These are phyloP conservation scores for Neurospora terricola DNA, from an alignment of 495 filamentous ascomycete species.

Conservation along the genomic window DNA sequence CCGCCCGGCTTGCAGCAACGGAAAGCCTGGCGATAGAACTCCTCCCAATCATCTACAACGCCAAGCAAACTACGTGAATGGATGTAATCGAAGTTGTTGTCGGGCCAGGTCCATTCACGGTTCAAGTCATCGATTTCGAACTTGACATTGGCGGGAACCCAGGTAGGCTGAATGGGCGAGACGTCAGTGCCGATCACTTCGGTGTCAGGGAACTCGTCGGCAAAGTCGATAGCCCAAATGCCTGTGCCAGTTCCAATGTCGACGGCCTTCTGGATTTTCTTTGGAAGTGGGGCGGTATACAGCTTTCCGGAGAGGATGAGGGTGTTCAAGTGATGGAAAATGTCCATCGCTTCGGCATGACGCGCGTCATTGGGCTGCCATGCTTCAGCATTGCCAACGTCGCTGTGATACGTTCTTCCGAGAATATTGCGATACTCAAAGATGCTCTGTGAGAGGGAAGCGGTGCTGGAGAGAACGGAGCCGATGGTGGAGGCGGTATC, in stretches of 20 bases:
- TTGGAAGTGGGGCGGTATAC: conserved; percentile 43
- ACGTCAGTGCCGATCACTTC: conserved; percentile 54
- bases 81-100: conserved; percentile 51
- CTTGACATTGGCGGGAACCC: conserved; percentile 40
- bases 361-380: conserved; percentile 21
- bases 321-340: conserved; percentile 1
- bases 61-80: conserved; percentile 49
- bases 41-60: conserved; percentile 44
- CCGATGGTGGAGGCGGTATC: neutral
- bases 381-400: neutral
- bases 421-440: conserved; percentile 34
- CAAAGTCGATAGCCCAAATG: conserved; percentile 17
- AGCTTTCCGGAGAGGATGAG: conserved; percentile 43
- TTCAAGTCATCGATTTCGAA: conserved; percentile 53
- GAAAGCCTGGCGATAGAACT: conserved; percentile 25
- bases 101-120: conserved; percentile 36
- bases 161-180: conserved; percentile 42
- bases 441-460: conserved; percentile 36
- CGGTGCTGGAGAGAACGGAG: conserved; percentile 17
- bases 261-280: conserved; percentile 37
- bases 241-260: conserved; percentile 48
- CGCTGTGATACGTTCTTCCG: conserved; percentile 29
- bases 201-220: conserved; percentile 39
- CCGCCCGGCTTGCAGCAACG: conserved; percentile 28
- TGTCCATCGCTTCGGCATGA: conserved; percentile 14